A percentile compares a stretch with the other conserved stretches of the same genome.
Conservation (phyloP, 2,329 filamentous ascomycete species). For the Aspergillus alliaceus region DNA sequence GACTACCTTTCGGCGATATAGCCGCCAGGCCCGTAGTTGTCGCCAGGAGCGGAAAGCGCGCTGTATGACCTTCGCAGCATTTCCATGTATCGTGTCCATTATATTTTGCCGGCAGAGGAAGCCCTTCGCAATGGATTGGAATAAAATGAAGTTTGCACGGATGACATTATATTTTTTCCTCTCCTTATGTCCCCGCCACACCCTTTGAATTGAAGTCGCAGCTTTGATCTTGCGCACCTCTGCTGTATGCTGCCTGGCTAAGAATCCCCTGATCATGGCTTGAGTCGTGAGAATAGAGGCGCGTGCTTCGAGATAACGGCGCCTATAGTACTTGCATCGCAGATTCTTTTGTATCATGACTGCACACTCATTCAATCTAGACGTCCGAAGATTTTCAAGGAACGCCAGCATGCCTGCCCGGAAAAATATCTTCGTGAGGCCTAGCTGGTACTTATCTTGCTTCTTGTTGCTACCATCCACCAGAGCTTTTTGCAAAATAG, state of each 20-base stretch:
- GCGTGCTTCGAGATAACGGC: conserved; percentile 83
- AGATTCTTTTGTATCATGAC: conserved; percentile 99
- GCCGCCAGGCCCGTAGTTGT: conserved; percentile 77
- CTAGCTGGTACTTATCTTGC: conserved; percentile 93
- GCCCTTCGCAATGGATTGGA: conserved; percentile 88
- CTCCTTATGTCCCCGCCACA: conserved; percentile 92
- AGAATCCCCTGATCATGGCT: conserved; percentile 71
- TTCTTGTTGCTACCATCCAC: conserved; percentile 73
- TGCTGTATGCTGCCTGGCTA: conserved; percentile 74
- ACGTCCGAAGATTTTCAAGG: conserved; percentile 89
- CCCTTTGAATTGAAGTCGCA: conserved; percentile 89
- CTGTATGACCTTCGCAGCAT: conserved; percentile 88
- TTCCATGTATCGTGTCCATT: conserved; percentile 88
- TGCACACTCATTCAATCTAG: conserved; percentile 85
- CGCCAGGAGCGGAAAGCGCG: conserved; percentile 81
- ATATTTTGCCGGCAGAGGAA: conserved; percentile 88
- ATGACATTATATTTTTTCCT: conserved; percentile 76
- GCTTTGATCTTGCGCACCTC: conserved; percentile 81
- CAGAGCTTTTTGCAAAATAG: conserved; percentile 84
- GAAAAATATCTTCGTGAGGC: conserved; percentile 99
- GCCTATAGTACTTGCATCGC: conserved; percentile 90
- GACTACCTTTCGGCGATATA: conserved; percentile 84
- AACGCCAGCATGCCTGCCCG: conserved; percentile 98
- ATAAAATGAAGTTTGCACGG: conserved; percentile 79
- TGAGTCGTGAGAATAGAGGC: conserved; percentile 79